Conservation (phyloP, 805 yeast genomes). For the Pichia phayaonensis region DNA sequence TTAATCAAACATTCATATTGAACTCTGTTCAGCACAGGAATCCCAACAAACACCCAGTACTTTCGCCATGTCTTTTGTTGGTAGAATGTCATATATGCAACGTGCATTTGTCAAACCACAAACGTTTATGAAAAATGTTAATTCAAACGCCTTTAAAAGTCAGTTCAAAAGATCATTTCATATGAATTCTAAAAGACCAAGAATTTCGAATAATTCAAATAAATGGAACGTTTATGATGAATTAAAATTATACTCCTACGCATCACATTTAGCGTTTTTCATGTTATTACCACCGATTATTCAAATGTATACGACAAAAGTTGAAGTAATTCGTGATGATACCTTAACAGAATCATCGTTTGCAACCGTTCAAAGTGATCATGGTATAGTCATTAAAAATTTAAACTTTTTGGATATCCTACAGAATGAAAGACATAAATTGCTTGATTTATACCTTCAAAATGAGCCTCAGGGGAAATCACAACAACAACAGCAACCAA, state of each 20-base stretch:
- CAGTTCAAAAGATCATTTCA: conserved; percentile 6
- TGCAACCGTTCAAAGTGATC: neutral
- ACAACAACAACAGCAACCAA: neutral
- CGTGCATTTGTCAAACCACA: neutral
- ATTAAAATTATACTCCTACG: conserved; percentile 24
- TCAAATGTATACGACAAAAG: conserved; percentile 22
- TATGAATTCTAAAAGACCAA: conserved; percentile 8
- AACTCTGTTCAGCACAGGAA: neutral
- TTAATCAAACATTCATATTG: too few relatives aligned
- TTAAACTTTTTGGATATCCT: conserved; percentile 4
- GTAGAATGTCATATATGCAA: neutral
- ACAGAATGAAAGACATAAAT: neutral
- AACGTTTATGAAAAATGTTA: neutral
- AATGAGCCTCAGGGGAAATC: neutral
- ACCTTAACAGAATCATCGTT: conserved; percentile 15
- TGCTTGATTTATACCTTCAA: neutral
- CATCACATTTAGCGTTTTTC: conserved; percentile 27
- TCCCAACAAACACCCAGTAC: neutral
- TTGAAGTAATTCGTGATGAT: conserved; percentile 26
- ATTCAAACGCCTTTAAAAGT: neutral
- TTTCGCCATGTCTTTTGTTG: neutral
- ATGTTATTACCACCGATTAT: conserved; percentile 24
- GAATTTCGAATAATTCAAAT: neutral
- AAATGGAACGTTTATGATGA: conserved; percentile 25
- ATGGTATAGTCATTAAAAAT: neutral